Base-by-base conservation (phyloP, 2,329 filamentous ascomycete species). In the Mollisia scopiformis region DNA sequence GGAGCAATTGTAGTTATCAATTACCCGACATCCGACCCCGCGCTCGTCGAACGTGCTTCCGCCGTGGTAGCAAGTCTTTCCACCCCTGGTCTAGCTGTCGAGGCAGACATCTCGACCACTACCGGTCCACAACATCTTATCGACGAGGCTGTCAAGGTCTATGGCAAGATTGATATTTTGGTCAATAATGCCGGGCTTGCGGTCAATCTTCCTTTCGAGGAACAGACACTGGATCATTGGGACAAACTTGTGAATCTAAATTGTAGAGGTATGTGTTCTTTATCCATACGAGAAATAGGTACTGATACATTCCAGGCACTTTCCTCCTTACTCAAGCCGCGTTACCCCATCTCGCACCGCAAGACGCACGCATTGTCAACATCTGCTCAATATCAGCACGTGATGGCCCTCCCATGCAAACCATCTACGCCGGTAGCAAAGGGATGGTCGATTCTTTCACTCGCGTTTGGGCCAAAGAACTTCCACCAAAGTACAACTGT, bases 401-500 rank as follows among this genome's bases (percentile, higher is more conserved):
- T 6, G 75, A 63, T 16, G 72, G 72, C 2, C 75, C 75, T 6
- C 57, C 75, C 10, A 66, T 72, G 59, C 76, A 78, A 64, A 80
- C 78, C n/a, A 78, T 82, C 60, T 82, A 82, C 65, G 77, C 78
- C 3, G 79, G 79, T 0, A 80, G 77, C 8, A 82, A 82, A 66
- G 78, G 77, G n/a, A 80, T 81, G 77, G 73, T 80, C 1, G 80
- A 82, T 62, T 74, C 73, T 2, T 80, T 81, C 57, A 82, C 80
- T 1, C 70, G 73, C 25, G 74, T 73, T 41, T 81, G 80, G 76
- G 67, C 67, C 6, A 67, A 60, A 30, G 79, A 81, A 62, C 68
- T 81, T 35, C 77, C 78, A 16, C 76, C 73, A 1, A 76, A 76
- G 58, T 80, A 80, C 63, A 75, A 75, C 4, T 78, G 77, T 64